Base-by-base conservation (phyloP, 2,329 filamentous ascomycete genomes). In the Neurospora sp. region DNA sequence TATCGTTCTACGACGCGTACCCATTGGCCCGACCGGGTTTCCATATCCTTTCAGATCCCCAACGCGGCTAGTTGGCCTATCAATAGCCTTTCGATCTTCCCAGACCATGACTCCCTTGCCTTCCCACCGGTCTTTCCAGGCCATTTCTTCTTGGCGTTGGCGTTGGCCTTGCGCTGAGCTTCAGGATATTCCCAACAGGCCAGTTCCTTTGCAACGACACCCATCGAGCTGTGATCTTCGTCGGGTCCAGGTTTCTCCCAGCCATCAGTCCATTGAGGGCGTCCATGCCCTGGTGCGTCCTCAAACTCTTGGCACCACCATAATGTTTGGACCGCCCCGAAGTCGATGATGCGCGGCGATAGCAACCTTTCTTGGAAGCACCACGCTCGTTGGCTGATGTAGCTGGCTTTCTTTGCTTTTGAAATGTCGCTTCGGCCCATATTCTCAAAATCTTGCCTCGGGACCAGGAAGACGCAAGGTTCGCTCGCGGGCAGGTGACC, bases 291-390 rank as follows among this genome's bases (percentile, higher is more conserved):
- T 46, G 41, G n/a, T 46, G 41, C 1, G 41, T 46, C n/a, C n/a
- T 46, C 41, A 19, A 8, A 46, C n/a, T 46, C 41, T 8, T 46
- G 41, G 8, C 41, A 46, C 41, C 41, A 46, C 41, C 41, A 46
- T 46, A 46, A 8, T 19, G 41, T 46, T 19, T 46, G 41, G 8
- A 46, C 41, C 41, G 41, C 41, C n/a, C 41, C 41, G 17, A 66
- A 71, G 19, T 33, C 40, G 8, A 71, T 15, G n/a, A 71, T n/a
- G n/a, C 70, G 39, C 17, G 68, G 43, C 33, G 68, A 69, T 39
- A 71, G 68, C 43, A 69, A 68, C 37, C 57, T 57, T 38, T 71
- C 70, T 28, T 71, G 70, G 19, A 71, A 62, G 28, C 70, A 71
- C 70, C 70, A 71, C 11, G 70, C 70, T 17, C 69, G 62, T 11